phyloP scores from a whole-genome alignment of 768 basidiomycete species.

The Agaricus blazei region DNA sequence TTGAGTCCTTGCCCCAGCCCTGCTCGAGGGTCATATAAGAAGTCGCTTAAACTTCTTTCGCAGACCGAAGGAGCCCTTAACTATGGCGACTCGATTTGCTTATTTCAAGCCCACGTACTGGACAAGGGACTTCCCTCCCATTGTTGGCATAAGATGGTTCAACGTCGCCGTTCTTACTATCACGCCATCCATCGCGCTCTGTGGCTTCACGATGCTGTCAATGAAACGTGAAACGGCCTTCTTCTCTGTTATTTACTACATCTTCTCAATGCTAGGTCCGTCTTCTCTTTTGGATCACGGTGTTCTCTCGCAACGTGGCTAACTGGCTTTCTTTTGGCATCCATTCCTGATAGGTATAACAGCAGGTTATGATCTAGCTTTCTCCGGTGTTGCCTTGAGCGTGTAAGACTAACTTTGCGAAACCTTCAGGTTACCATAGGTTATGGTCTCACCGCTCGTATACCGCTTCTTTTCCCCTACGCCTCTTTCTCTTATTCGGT shows the following conservation, averaged over 20 bases:
- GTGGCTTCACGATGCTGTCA: conserved; percentile 53
- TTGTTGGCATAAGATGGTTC: conserved; percentile 68
- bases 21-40: neutral
- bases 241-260: conserved; percentile 69
- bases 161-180: conserved; percentile 64
- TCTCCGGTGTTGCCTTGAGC: neutral
- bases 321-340: neutral
- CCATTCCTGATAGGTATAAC: conserved; percentile 36
- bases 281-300: neutral
- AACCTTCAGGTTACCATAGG: conserved; percentile 66
- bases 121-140: conserved; percentile 36
- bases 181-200: conserved; percentile 67
- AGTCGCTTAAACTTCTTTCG: neutral
- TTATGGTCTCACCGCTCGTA: conserved; percentile 86
- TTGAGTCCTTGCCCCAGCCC: neutral
- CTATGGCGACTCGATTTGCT: neutral
- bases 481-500: conserved; percentile 63
- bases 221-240: conserved; percentile 46
- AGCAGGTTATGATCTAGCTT: conserved; percentile 29
- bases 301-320: conserved; percentile 3
- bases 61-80: conserved; percentile 1
- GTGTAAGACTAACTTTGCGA: neutral
- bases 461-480: conserved; percentile 67
- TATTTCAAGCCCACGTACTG: conserved; percentile 4
- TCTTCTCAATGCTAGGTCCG: conserved; percentile 82